Percentiles rank a stretch among this genome's conserved stretches.
These are phyloP conservation scores for Globisporangium irregulare DNA, from an alignment of 352 stramenopile species.

Conservation along the genomic window DNA sequence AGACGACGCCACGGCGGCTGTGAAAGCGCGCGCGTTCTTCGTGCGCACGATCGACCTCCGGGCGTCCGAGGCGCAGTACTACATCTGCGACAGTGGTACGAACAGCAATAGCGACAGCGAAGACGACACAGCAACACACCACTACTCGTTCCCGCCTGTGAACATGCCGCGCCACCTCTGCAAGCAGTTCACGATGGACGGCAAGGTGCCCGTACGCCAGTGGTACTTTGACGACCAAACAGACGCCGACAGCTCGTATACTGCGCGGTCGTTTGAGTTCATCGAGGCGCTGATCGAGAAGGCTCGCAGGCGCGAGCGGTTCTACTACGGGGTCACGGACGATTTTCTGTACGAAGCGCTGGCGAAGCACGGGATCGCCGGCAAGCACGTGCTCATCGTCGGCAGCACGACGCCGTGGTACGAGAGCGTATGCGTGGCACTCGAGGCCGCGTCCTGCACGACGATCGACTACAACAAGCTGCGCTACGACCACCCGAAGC, in stretches of 20 bases:
- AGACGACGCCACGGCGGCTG: neutral
- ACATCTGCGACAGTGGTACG: constrained; percentile 15
- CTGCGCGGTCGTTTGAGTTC: constrained; percentile 21
- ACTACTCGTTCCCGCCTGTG: constrained; percentile 20
- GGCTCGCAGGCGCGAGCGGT: constrained; percentile 14
- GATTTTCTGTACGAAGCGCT: constrained; percentile 24
- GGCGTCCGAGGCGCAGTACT: constrained; percentile 27
- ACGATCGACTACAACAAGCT: constrained; percentile 37
- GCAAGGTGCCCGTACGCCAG: constrained; percentile 32
- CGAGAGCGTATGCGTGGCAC: constrained; percentile 33
- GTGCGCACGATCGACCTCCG: constrained; percentile 26
- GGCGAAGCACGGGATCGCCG: constrained; percentile 24
- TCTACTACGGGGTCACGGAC: constrained; percentile 32
- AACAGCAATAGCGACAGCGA: neutral
- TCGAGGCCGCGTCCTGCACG: constrained; percentile 32
- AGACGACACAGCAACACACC: neutral
- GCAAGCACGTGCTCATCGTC: constrained; percentile 37
- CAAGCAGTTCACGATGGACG: constrained; percentile 32
- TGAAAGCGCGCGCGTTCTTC: constrained; percentile 32
- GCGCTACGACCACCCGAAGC: constrained; percentile 29
- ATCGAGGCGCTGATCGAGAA: constrained; percentile 26
- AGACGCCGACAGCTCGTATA: constrained; percentile 27
- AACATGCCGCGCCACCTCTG: constrained; percentile 31
- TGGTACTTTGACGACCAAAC: constrained; percentile 48
- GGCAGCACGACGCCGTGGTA: constrained; percentile 40